Conservation (phyloP, 345 rosid genomes). For the Salix exigua region DNA sequence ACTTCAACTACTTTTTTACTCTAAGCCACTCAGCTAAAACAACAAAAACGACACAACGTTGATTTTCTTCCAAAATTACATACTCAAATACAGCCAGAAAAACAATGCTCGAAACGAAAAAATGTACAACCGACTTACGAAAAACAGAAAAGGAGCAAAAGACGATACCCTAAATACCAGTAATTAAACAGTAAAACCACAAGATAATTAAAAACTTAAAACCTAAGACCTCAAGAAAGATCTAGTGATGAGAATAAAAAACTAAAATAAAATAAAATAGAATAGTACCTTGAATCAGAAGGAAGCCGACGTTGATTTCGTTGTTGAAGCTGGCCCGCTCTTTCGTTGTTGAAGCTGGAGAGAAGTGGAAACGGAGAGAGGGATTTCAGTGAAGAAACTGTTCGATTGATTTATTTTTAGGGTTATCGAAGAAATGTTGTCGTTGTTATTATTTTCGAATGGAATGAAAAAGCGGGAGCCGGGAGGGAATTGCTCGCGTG, state of each 20-base stretch:
- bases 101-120: neutral
- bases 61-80: neutral
- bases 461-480: conserved; percentile 66
- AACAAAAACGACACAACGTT: neutral
- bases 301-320: neutral
- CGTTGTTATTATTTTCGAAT: conserved; percentile 45
- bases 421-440: neutral
- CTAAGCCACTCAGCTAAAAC: neutral
- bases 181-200: neutral
- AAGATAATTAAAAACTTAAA: neutral
- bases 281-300: neutral
- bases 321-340: neutral
- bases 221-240: neutral
- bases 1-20: neutral
- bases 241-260: neutral
- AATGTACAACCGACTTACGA: neutral
- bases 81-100: neutral
- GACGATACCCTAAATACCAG: neutral
- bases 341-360: neutral
- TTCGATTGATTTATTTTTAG: neutral
- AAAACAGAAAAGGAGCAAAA: neutral
- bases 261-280: neutral
- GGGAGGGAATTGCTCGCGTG: neutral
- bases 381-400: neutral
- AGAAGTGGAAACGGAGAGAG: neutral